A percentile compares a stretch with the other conserved stretches of the same genome.
Evolutionary conservation across 805 yeast species (phyloP).

Genomic region (Teunomyces stri): DNA sequence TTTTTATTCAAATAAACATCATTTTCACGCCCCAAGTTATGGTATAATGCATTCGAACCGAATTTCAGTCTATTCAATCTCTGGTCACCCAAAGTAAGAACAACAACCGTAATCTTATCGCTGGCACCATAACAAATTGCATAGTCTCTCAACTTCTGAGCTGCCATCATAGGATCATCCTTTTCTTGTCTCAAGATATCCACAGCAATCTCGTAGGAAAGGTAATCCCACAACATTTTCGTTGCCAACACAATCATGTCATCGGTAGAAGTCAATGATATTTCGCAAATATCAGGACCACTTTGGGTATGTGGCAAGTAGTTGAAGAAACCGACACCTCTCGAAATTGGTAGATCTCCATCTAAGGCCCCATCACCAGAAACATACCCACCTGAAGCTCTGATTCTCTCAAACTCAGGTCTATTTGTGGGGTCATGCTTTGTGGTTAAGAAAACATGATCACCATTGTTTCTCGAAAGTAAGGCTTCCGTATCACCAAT

Average conservation of each 20-base stretch:
- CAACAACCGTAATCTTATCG: conserved; percentile 77
- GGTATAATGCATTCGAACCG: conserved; percentile 29
- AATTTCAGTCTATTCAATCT: conserved; percentile 27
- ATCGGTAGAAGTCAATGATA: conserved; percentile 62
- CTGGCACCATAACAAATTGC: conserved; percentile 89
- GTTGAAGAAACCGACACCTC: conserved; percentile 90
- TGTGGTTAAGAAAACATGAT: conserved; percentile 65
- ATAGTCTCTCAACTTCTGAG: conserved; percentile 88
- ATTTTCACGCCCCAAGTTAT: conserved; percentile 37
- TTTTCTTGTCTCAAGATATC: conserved; percentile 83
- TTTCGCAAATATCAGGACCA: conserved; percentile 73
- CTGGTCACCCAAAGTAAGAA: conserved; percentile 63
- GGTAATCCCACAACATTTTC: conserved; percentile 78
- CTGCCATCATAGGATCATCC: conserved; percentile 85
- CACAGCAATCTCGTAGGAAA: conserved; percentile 81
- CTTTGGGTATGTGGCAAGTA: conserved; percentile 85
- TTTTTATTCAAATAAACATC: conserved; percentile 32
- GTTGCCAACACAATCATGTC: conserved; percentile 86
- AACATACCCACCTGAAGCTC: conserved; percentile 90
- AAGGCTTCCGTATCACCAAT: conserved; percentile 89
- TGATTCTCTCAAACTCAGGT: conserved; percentile 76
- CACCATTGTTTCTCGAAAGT: conserved; percentile 78
- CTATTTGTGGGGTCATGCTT: conserved; percentile 82
- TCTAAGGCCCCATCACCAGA: conserved; percentile 82
- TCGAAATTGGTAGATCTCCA: conserved; percentile 75